Evolutionary conservation across 768 basidiomycete species (phyloP).

Genomic region (Lactifluus pinguis): DNA sequence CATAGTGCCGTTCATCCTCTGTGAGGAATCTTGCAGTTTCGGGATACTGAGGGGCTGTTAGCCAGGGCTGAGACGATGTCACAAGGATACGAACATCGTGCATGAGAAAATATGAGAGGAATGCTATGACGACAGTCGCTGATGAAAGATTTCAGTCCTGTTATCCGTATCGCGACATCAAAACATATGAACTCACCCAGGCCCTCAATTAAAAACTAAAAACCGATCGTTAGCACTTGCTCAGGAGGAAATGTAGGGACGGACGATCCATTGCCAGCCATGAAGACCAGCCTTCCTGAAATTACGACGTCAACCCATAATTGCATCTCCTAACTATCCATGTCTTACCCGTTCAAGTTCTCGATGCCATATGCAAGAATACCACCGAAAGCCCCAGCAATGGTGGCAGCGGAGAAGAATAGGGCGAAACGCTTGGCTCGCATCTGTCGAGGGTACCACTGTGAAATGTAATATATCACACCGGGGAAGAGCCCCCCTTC

Average conservation of each 20-base stretch:
- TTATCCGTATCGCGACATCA: not conserved
- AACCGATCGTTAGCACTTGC: not conserved
- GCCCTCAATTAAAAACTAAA: conserved; percentile 40
- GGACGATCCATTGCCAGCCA: conserved; percentile 44
- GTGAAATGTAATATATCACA: conserved; percentile 38
- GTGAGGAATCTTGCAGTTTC: conserved; percentile 37
- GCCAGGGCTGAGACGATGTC: not conserved
- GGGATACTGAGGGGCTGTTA: conserved; percentile 27
- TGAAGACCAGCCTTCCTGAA: conserved; percentile 23
- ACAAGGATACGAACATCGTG: conserved; percentile 27
- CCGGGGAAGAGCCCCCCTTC: conserved; percentile 37
- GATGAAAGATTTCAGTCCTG: not conserved
- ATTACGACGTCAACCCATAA: not conserved
- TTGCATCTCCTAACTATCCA: not conserved
- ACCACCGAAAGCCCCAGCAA: conserved; percentile 43
- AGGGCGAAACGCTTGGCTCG: conserved; percentile 50
- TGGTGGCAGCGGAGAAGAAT: conserved; percentile 55
- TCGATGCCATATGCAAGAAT: conserved; percentile 40
- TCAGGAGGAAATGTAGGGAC: conserved; percentile 16
- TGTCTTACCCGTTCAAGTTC: conserved; percentile 34
- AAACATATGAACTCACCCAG: conserved; percentile 20
- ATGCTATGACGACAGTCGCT: conserved; percentile 31
- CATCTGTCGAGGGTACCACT: conserved; percentile 55
- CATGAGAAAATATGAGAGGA: conserved; percentile 33
- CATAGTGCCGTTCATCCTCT: conserved; percentile 26